Conservation (phyloP, 2,329 filamentous ascomycete genomes). For the Exophiala bonariae region DNA sequence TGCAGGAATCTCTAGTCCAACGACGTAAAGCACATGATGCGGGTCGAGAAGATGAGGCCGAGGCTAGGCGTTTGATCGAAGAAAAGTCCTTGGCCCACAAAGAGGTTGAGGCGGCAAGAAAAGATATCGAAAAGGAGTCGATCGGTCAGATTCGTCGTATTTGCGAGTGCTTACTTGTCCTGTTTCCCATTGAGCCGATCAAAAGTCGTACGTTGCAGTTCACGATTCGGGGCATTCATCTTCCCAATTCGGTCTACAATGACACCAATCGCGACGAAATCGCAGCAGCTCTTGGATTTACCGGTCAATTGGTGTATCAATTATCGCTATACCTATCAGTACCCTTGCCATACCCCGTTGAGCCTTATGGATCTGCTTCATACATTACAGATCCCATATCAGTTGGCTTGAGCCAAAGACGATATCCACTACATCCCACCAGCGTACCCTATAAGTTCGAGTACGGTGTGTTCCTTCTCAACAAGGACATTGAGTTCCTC, state of each 20-base stretch:
- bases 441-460: slow-evolving; percentile 86
- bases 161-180: slow-evolving; percentile 74
- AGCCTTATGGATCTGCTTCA: slow-evolving; percentile 70
- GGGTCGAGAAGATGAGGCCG: slow-evolving; percentile 11
- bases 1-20: slow-evolving; percentile 41
- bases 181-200: slow-evolving; percentile 78
- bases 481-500: slow-evolving; percentile 84
- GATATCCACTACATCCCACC: slow-evolving; percentile 79
- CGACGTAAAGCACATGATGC: slow-evolving; percentile 18
- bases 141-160: slow-evolving; percentile 85
- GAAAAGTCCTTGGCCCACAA: slow-evolving; percentile 9
- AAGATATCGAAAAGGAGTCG: slow-evolving; percentile 58
- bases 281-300: slow-evolving; percentile 78
- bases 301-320: slow-evolving; percentile 71
- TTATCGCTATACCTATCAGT: slow-evolving; percentile 80
- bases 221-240: slow-evolving; percentile 73
- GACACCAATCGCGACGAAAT: slow-evolving; percentile 69
- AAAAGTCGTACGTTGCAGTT: slow-evolving; percentile 70
- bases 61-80: slow-evolving; percentile 7
- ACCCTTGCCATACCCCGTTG: slow-evolving; percentile 77
- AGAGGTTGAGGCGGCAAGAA: slow-evolving; percentile 10
- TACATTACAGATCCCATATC: slow-evolving; percentile 74
- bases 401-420: slow-evolving; percentile 54
- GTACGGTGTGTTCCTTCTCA: slow-evolving; percentile 93
- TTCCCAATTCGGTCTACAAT: slow-evolving; percentile 79